These are phyloP conservation scores for Cyberlindnera americana DNA, from an alignment of 805 yeast genomes.

Conservation along the genomic window DNA sequence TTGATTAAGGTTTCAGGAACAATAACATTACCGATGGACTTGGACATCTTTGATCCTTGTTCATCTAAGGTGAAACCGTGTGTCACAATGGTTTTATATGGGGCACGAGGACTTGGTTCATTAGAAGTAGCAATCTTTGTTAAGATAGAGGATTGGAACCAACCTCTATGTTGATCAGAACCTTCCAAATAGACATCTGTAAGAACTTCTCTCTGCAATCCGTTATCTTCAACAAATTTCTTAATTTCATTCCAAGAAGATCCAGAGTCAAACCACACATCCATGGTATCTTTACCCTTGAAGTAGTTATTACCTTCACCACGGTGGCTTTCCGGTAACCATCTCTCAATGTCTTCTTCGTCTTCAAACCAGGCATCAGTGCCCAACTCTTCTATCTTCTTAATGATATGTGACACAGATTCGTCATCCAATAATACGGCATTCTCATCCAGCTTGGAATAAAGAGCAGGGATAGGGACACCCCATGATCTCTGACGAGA, in stretches of 20 bases:
- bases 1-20: slow-evolving; percentile 63
- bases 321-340: slow-evolving; percentile 64
- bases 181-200: slow-evolving; percentile 94
- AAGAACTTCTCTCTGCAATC: slow-evolving; percentile 38
- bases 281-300: slow-evolving; percentile 90
- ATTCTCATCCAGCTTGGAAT: slow-evolving; percentile 50
- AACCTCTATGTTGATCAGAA: slow-evolving; percentile 97
- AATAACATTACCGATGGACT: slow-evolving; percentile 81
- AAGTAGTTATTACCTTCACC: slow-evolving; percentile 40
- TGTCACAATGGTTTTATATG: slow-evolving; percentile 74
- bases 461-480: slow-evolving; percentile 90
- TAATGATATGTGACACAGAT: slow-evolving; percentile 55
- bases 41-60: slow-evolving; percentile 88
- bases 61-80: slow-evolving; percentile 93
- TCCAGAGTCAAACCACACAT: slow-evolving; percentile 99
- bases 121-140: slow-evolving; percentile 58
- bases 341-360: slow-evolving; percentile 49
- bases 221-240: slow-evolving; percentile 34
- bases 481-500: slow-evolving; percentile 98
- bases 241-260: slow-evolving; percentile 75
- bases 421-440: slow-evolving; percentile 58
- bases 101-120: slow-evolving; percentile 39
- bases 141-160: slow-evolving; percentile 94
- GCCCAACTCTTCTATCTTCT: slow-evolving; percentile 53
- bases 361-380: slow-evolving; percentile 77